Percentiles rank a stretch among this genome's conserved stretches.
These are phyloP conservation scores for Tinospora cordifolia DNA, from an alignment of 164 flowering plant genomes.

Conservation along the genomic window DNA sequence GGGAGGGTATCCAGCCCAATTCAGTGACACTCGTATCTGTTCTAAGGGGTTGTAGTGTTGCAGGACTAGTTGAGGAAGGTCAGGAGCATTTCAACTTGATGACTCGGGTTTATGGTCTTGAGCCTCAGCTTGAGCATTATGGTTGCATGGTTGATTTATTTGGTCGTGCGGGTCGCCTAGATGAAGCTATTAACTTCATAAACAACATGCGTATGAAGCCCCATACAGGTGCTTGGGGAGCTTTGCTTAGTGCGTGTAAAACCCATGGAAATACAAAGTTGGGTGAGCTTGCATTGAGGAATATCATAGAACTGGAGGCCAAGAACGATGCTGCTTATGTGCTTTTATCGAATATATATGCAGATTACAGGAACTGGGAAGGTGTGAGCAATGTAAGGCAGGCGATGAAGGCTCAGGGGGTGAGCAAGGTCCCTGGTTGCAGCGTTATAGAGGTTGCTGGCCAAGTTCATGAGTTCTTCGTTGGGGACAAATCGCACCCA, in stretches of 20 bases:
- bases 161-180: conserved; percentile 45
- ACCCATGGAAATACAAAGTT: conserved; percentile 35
- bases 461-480: conserved; percentile 49
- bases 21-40: conserved; percentile 44
- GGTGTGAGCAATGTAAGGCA: conserved; percentile 30
- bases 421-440: conserved; percentile 51
- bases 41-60: conserved; percentile 43
- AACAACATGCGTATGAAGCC: conserved; percentile 48
- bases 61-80: conserved; percentile 46
- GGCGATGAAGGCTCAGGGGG: conserved; percentile 37
- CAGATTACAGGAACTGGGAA: conserved; percentile 37
- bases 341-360: conserved; percentile 44
- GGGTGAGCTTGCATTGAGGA: conserved; percentile 40
- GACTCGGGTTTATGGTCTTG: conserved; percentile 30
- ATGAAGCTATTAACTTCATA: conserved; percentile 41
- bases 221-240: conserved; percentile 55
- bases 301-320: conserved; percentile 41
- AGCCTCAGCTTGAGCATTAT: conserved; percentile 50
- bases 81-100: conserved; percentile 33
- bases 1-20: conserved; percentile 37
- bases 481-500: conserved; percentile 39
- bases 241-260: conserved; percentile 46
- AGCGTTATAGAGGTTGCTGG: conserved; percentile 48
- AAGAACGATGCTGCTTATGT: conserved; percentile 44
- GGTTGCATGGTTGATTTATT: conserved; percentile 57